Conservation (phyloP, 345 rosid species). For the Microcos paniculata region DNA sequence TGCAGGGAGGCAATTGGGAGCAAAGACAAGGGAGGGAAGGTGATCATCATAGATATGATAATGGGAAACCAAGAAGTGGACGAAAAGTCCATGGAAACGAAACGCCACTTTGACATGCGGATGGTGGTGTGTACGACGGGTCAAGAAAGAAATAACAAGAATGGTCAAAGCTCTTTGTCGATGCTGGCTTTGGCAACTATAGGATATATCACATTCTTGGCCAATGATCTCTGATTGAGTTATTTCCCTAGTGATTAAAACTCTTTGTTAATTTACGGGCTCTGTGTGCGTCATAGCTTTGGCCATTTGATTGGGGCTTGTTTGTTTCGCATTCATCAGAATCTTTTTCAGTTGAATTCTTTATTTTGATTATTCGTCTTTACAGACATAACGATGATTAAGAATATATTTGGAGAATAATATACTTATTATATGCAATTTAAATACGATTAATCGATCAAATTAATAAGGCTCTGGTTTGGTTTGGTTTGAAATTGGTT, state of each 20-base stretch:
- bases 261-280: too few relatives aligned
- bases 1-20: slow-evolving; percentile 34
- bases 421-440: too few relatives aligned
- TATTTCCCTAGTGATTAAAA: neutral
- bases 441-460: too few relatives aligned
- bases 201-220: slow-evolving; percentile 28
- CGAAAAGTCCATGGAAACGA: neutral
- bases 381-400: too few relatives aligned
- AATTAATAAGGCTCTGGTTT: too few relatives aligned
- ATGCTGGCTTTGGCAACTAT: slow-evolving; percentile 29
- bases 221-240: slow-evolving; percentile 25
- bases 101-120: slow-evolving; percentile 25
- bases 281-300: too few relatives aligned
- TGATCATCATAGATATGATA: slow-evolving; percentile 28
- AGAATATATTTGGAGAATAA: too few relatives aligned
- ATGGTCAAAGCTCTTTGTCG: slow-evolving; percentile 30
- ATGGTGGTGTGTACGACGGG: slow-evolving; percentile 20
- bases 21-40: slow-evolving; percentile 27
- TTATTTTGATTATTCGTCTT: too few relatives aligned
- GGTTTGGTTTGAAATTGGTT: too few relatives aligned
- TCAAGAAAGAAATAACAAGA: slow-evolving; percentile 20
- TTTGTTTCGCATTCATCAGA: too few relatives aligned
- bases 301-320: too few relatives aligned
- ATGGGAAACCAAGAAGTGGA: neutral
- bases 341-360: too few relatives aligned